phyloP scores from a whole-genome alignment of 768 basidiomycete species.

The Harrya chromipes region DNA sequence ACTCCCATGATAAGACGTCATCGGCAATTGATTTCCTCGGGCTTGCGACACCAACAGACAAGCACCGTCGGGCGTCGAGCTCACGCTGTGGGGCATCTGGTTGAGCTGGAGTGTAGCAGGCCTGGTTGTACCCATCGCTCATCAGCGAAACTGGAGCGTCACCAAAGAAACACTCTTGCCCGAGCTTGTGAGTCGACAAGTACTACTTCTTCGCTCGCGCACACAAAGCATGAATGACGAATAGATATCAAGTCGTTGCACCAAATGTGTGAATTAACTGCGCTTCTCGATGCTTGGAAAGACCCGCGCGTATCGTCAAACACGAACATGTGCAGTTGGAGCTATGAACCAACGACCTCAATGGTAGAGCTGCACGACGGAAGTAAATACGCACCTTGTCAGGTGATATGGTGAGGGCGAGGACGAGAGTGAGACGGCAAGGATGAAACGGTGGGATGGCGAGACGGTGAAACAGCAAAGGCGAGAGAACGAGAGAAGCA shows the following conservation, averaged over 20 bases:
- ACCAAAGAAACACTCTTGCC: conserved; percentile 53
- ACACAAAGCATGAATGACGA: conserved; percentile 40
- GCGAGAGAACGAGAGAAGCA: no score
- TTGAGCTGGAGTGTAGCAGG: conserved; percentile 43
- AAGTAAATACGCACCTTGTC: conserved; percentile 33
- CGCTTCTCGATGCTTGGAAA: conserved; percentile 40
- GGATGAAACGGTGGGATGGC: no score
- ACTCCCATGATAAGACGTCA: conserved; percentile 51
- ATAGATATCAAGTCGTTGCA: conserved; percentile 34
- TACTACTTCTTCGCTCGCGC: conserved; percentile 50
- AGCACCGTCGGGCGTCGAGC: conserved; percentile 53
- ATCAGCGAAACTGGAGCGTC: conserved; percentile 47
- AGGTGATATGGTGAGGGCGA: no score
- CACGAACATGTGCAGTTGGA: conserved; percentile 43
- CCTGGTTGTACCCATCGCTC: conserved; percentile 22
- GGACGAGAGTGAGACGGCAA: no score
- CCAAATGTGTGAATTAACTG: conserved; percentile 43
- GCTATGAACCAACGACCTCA: conserved; percentile 16
- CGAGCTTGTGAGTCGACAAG: conserved; percentile 43
- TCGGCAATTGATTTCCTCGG: conserved; percentile 4
- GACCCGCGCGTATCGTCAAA: conserved; percentile 43
- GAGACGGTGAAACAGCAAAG: no score
- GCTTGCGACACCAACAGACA: conserved; percentile 42
- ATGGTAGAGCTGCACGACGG: neutral
- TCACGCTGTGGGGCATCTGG: conserved; percentile 26